These are phyloP conservation scores for Phytophthora foliorum DNA, from an alignment of 352 stramenopile genomes.

Conservation along the genomic window DNA sequence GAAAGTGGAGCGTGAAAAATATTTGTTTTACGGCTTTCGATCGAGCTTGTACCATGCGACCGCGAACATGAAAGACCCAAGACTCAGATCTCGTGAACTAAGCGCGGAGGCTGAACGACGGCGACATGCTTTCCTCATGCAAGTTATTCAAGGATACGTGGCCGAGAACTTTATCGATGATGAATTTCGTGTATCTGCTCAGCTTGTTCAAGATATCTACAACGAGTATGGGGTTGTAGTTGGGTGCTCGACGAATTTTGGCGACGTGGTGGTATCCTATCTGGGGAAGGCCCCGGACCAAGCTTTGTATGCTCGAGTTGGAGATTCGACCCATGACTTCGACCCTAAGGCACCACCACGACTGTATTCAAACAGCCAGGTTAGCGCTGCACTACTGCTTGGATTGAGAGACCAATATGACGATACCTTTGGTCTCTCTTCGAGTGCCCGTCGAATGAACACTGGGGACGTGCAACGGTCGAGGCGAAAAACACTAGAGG, in stretches of 20 bases:
- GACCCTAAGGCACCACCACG: constrained; percentile 10
- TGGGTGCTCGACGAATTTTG: constrained; percentile 60
- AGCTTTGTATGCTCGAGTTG: constrained; percentile 21
- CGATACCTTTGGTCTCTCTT: constrained; percentile 70
- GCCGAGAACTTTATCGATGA: constrained; percentile 45
- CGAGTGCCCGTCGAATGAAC: constrained; percentile 36
- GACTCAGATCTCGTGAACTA: constrained; percentile 43
- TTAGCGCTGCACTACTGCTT: constrained; percentile 66
- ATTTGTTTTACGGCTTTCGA: constrained; percentile 73
- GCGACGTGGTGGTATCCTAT: constrained; percentile 49
- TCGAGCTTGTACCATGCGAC: constrained; percentile 64
- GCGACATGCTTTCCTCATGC: constrained; percentile 74
- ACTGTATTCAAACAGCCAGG: constrained; percentile 46
- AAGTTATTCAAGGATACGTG: constrained; percentile 68
- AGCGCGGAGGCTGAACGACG: constrained; percentile 50
- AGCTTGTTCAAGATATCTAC: constrained; percentile 52
- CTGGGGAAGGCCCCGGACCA: constrained; percentile 15
- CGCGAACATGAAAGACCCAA: constrained; percentile 52
- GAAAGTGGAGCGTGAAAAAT: constrained; percentile 63
- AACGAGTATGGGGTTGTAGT: constrained; percentile 77
- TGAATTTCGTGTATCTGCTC: constrained; percentile 44
- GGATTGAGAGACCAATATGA: constrained; percentile 66
- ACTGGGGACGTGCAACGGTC: background rate
- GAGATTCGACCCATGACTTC: background rate
- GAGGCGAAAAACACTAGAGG: background rate